Conservation (phyloP, 176 grass and related monocot species). For the Microstegium vimineum region DNA sequence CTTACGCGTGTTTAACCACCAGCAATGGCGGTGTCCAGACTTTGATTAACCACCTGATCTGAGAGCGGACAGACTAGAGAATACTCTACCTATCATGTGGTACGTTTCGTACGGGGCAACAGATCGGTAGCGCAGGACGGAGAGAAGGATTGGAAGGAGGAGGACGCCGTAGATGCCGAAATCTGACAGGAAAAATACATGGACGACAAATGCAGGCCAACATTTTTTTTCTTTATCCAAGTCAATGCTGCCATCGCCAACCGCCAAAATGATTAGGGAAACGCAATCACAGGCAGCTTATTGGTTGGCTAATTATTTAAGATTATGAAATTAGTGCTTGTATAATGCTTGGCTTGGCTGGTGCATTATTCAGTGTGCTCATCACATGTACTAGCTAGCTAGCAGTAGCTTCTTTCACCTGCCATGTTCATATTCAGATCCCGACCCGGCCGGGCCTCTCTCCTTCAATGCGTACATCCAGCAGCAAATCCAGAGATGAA, state of each 20-base stretch:
- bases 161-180: slow-evolving; percentile 32
- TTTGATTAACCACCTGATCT: neutral
- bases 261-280: slow-evolving; percentile 39
- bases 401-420: neutral
- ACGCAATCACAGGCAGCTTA: slow-evolving; percentile 28
- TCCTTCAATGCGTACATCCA: no score
- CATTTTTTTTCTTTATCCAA: neutral
- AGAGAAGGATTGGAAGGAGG: slow-evolving; percentile 5
- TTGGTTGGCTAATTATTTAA: neutral
- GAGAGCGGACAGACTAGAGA: neutral
- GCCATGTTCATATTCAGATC: slow-evolving; percentile 12
- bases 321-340: neutral
- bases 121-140: neutral
- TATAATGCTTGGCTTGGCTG: neutral
- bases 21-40: neutral
- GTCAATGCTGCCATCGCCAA: slow-evolving; percentile 49
- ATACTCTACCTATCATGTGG: neutral
- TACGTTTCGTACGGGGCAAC: neutral
- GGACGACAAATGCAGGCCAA: no score
- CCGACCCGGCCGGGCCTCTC: no score
- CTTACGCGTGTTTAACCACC: slow-evolving; percentile 35
- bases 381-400: no score
- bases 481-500: no score
- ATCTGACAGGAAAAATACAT: no score
- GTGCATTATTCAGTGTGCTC: no score